Percentiles rank a stretch among this genome's conserved stretches.
Conservation (phyloP, 164 flowering plant species). For the Paratinospora sagittata region DNA sequence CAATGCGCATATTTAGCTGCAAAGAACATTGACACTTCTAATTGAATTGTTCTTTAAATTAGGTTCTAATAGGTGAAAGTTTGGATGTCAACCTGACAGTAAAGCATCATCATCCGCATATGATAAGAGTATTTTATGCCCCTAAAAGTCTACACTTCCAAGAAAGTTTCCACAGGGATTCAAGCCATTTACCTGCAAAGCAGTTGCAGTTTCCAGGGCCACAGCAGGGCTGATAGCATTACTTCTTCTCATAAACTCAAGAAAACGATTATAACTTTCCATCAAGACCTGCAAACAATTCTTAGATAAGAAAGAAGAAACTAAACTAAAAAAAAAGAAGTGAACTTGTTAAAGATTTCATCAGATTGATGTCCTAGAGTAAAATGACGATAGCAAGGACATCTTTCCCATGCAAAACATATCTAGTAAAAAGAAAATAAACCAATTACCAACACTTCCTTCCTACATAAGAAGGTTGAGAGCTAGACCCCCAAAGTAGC, state of each 20-base stretch:
- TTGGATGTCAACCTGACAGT: background rate
- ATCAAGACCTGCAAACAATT: constrained; percentile 50
- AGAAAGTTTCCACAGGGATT: background rate
- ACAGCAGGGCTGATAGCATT: constrained; percentile 88
- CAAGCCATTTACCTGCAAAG: constrained; percentile 64
- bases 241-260: constrained; percentile 80
- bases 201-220: constrained; percentile 95
- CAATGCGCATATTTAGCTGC: no score
- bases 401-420: background rate
- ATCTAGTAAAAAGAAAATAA: background rate
- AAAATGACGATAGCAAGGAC: background rate
- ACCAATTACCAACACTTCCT: no score
- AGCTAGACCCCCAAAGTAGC: no score
- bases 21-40: no score
- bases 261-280: constrained; percentile 77
- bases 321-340: background rate
- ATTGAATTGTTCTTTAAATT: no score
- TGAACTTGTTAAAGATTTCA: background rate
- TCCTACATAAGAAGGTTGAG: no score
- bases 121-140: background rate
- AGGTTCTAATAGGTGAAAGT: no score
- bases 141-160: background rate
- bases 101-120: background rate
- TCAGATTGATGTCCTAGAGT: background rate
- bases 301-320: background rate